Conservation (phyloP, 768 basidiomycete genomes). For the Lentinula sp. region DNA sequence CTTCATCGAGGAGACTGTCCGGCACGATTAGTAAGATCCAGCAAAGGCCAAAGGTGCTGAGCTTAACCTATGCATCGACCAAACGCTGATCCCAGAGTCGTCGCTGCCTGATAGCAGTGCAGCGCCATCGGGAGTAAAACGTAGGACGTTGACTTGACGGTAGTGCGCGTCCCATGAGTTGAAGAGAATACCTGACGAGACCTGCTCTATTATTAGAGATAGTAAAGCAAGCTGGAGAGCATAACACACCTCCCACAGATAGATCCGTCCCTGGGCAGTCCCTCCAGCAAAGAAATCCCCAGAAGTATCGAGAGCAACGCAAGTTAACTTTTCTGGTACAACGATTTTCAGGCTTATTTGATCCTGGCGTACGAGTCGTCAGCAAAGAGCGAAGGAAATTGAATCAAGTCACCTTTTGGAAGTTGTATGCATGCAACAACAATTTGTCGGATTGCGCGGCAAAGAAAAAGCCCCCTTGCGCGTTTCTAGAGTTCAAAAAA, state of each 20-base stretch:
- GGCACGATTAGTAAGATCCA: neutral
- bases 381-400: neutral
- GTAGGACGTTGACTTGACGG: conserved; percentile 75
- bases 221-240: neutral
- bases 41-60: conserved; percentile 11
- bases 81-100: conserved; percentile 85
- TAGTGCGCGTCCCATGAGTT: conserved; percentile 96
- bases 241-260: conserved; percentile 87
- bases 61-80: conserved; percentile 80
- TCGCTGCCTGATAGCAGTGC: conserved; percentile 84
- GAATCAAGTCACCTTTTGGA: conserved; percentile 69
- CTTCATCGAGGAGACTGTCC: conserved; percentile 71
- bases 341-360: conserved; percentile 84
- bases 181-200: conserved; percentile 90
- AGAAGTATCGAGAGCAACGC: conserved; percentile 65
- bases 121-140: conserved; percentile 78
- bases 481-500: conserved; percentile 58
- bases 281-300: conserved; percentile 85
- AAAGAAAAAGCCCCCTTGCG: conserved; percentile 79
- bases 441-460: conserved; percentile 87
- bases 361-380: conserved; percentile 52
- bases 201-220: conserved; percentile 34
- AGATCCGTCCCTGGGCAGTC: conserved; percentile 82
- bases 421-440: conserved; percentile 84
- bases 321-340: conserved; percentile 84